Evolutionary conservation across 1,284 basidiomycete genomes (phyloP).

Genomic region (Limonomyces culmigenus): DNA sequence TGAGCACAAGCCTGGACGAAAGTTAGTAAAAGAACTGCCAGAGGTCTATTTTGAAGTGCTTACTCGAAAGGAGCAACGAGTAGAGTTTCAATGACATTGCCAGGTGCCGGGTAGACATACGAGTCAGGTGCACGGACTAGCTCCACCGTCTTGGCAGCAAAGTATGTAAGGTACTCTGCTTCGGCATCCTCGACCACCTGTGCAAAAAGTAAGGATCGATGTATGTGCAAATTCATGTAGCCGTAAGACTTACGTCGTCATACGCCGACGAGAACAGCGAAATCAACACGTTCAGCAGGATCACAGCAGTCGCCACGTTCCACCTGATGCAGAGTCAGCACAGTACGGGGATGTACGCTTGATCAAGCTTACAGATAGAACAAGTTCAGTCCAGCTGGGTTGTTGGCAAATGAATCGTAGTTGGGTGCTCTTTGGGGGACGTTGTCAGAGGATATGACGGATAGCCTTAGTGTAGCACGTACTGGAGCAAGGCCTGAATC

Average conservation of each 20-base stretch:
- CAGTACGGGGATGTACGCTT: slow-evolving; percentile 46
- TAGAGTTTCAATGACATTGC: slow-evolving; percentile 80
- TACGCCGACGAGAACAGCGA: slow-evolving; percentile 89
- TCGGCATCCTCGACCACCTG: slow-evolving; percentile 47
- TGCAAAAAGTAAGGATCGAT: slow-evolving; percentile 1
- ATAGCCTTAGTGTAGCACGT: slow-evolving; percentile 10
- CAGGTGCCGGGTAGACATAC: slow-evolving; percentile 56
- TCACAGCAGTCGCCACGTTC: slow-evolving; percentile 76
- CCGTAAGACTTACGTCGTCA: slow-evolving; percentile 46
- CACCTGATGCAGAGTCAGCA: slow-evolving; percentile 75
- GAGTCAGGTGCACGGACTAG: slow-evolving; percentile 78
- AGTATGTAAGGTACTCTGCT: slow-evolving; percentile 78
- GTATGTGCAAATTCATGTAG: slow-evolving; percentile 1
- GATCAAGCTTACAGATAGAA: not conserved
- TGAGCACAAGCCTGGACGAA: no score
- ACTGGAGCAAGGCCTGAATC: slow-evolving; percentile 72
- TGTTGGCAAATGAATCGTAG: slow-evolving; percentile 40
- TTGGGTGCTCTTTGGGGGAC: slow-evolving; percentile 49
- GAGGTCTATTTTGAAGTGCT: no score
- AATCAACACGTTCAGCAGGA: slow-evolving; percentile 88
- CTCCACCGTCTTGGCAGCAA: slow-evolving; percentile 67
- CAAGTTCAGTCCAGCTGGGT: not conserved
- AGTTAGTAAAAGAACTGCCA: slow-evolving; percentile 12
- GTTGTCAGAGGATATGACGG: slow-evolving; percentile 1
- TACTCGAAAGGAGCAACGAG: slow-evolving; percentile 78